Evolutionary conservation across 2,329 filamentous ascomycete genomes (phyloP).

Genomic region (Periconia sp.): DNA sequence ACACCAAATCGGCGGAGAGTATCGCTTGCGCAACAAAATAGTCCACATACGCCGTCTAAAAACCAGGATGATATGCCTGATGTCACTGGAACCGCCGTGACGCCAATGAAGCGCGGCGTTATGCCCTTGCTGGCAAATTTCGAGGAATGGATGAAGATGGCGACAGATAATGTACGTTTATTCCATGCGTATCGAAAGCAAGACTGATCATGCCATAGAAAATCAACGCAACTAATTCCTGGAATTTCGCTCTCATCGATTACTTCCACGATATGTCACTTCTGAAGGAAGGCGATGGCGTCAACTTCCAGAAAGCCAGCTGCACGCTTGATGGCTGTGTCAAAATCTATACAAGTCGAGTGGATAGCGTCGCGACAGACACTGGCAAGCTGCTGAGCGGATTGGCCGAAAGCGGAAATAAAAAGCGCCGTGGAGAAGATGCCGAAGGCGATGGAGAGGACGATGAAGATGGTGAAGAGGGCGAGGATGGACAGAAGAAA

Average conservation of each 20-base stretch:
- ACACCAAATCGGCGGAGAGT: constrained; percentile 72
- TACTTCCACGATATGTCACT: constrained; percentile 99
- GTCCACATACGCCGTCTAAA: constrained; percentile 57
- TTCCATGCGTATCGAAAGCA: too few species aligned
- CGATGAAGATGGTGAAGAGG: constrained; percentile 69
- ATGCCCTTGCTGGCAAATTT: constrained; percentile 95
- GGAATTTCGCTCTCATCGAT: constrained; percentile 99
- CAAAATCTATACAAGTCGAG: constrained; percentile 98
- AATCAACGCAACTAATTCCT: constrained; percentile 97
- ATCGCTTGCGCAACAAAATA: constrained; percentile 59
- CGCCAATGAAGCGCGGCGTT: constrained; percentile 90
- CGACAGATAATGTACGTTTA: constrained; percentile 82
- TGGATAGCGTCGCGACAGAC: constrained; percentile 97
- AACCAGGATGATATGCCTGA: constrained; percentile 60
- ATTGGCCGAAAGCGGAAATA: constrained; percentile 81
- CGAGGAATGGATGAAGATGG: constrained; percentile 99
- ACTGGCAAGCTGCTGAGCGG: constrained; percentile 94
- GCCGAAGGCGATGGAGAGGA: constrained; percentile 49
- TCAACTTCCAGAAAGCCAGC: constrained; percentile 98
- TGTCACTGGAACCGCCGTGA: constrained; percentile 77
- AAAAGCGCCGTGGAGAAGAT: constrained; percentile 51
- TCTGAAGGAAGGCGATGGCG: constrained; percentile 91
- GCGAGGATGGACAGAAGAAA: constrained; percentile 65
- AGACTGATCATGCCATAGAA: too few species aligned
- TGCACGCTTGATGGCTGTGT: constrained; percentile 97